Evolutionary conservation across 257 asterid genomes (phyloP).

Genomic region (Cordia subcordata): DNA sequence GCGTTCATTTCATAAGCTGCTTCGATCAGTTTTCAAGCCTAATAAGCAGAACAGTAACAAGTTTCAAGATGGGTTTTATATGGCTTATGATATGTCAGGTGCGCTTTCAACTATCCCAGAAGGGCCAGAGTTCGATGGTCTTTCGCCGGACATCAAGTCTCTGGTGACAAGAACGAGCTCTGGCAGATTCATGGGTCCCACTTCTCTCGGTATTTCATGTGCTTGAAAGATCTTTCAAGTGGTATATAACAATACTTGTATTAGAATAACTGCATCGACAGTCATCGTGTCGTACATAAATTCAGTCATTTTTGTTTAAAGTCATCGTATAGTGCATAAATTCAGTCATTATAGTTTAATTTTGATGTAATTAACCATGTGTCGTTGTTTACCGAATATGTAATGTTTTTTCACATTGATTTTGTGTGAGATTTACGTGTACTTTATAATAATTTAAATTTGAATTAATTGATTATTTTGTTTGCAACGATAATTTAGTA

Average conservation of each 20-base stretch:
- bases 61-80: constrained; percentile 14
- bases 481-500: no score
- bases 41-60: constrained; percentile 18
- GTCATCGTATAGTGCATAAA: no score
- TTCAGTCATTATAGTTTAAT: no score
- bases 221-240: constrained; percentile 12
- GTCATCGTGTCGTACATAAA: no score
- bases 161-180: constrained; percentile 51
- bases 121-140: constrained; percentile 42
- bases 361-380: no score
- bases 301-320: no score
- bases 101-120: constrained; percentile 62
- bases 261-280: no score
- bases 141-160: constrained; percentile 59
- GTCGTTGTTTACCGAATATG: no score
- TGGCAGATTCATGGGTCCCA: constrained; percentile 32
- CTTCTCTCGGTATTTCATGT: constrained; percentile 52
- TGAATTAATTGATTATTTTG: no score
- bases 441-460: no score
- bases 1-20: constrained; percentile 48
- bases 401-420: no score
- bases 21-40: constrained; percentile 51
- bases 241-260: not conserved
- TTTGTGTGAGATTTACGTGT: no score
- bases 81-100: constrained; percentile 12